A percentile compares a stretch with the other conserved stretches of the same genome.
Evolutionary conservation across 2,329 filamentous ascomycete species (phyloP).

Genomic region (Penicillium sp.): DNA sequence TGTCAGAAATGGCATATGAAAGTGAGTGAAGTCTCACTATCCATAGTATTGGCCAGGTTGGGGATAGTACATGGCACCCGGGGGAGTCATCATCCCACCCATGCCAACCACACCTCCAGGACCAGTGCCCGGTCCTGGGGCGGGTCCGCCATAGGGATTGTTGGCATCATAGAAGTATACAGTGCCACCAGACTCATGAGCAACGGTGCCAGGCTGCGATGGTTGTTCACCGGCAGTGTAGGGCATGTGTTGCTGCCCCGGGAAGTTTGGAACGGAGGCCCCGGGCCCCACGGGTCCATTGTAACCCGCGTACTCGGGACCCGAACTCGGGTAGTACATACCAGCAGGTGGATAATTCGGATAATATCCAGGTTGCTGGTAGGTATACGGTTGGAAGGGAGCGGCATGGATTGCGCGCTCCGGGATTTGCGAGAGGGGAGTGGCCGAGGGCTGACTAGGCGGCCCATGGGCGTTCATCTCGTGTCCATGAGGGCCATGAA

Average conservation of each 20-base stretch:
- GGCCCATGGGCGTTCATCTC: slow-evolving; percentile 61
- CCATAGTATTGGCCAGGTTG: slow-evolving; percentile 65
- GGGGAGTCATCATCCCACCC: slow-evolving; percentile 76
- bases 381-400: slow-evolving; percentile 79
- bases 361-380: slow-evolving; percentile 61
- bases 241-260: slow-evolving; percentile 50
- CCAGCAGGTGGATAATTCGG: slow-evolving; percentile 60
- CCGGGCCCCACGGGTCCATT: slow-evolving; percentile 50
- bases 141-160: slow-evolving; percentile 54
- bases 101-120: slow-evolving; percentile 65
- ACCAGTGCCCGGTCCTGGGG: slow-evolving; percentile 48
- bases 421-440: slow-evolving; percentile 86
- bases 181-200: slow-evolving; percentile 92
- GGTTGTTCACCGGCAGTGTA: slow-evolving; percentile 41
- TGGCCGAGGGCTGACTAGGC: slow-evolving; percentile 71
- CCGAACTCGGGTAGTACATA: slow-evolving; percentile 68
- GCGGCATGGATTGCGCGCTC: slow-evolving; percentile 89
- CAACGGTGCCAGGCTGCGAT: slow-evolving; percentile 60
- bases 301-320: slow-evolving; percentile 44
- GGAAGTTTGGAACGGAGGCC: slow-evolving; percentile 58
- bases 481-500: slow-evolving; percentile 58
- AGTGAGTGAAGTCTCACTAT: slow-evolving; percentile 18
- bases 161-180: slow-evolving; percentile 89
- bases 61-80: slow-evolving; percentile 56
- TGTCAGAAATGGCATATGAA: slow-evolving; percentile 12